These are phyloP conservation scores for Penicillium sp. DNA, from an alignment of 2,329 filamentous ascomycete species.

Conservation along the genomic window DNA sequence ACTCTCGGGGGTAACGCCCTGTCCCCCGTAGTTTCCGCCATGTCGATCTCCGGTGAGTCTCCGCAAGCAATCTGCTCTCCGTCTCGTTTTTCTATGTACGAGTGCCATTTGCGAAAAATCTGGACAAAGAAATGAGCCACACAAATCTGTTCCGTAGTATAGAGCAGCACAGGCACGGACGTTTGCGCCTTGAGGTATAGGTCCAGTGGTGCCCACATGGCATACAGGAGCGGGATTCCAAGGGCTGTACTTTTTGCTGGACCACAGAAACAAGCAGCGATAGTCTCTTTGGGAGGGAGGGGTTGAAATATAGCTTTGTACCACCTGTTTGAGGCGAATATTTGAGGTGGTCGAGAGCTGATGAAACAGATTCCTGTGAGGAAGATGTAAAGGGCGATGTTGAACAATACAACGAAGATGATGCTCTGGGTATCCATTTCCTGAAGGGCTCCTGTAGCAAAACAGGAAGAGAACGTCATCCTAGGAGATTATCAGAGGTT, in stretches of 20 bases:
- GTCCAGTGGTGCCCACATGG: slow-evolving; percentile 56
- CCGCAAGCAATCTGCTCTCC: neutral
- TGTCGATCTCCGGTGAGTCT: slow-evolving; percentile 7
- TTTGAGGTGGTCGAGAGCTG: slow-evolving; percentile 43
- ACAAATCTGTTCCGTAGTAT: slow-evolving; percentile 42
- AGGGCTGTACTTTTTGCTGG: slow-evolving; percentile 72
- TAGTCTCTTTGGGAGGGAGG: slow-evolving; percentile 60
- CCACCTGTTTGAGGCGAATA: slow-evolving; percentile 20
- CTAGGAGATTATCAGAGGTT: slow-evolving; percentile 53
- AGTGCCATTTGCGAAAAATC: slow-evolving; percentile 34
- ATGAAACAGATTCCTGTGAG: slow-evolving; percentile 60
- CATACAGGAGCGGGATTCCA: slow-evolving; percentile 66
- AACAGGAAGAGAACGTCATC: slow-evolving; percentile 47
- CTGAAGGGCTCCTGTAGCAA: slow-evolving; percentile 63
- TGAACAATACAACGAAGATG: slow-evolving; percentile 67
- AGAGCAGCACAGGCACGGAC: slow-evolving; percentile 40
- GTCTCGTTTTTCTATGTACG: slow-evolving; percentile 20
- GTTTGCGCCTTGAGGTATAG: slow-evolving; percentile 38
- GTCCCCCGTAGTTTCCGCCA: slow-evolving; percentile 6
- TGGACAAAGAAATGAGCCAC: slow-evolving; percentile 42
- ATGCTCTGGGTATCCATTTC: slow-evolving; percentile 60
- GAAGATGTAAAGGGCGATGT: slow-evolving; percentile 64
- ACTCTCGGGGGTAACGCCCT: slow-evolving; percentile 1
- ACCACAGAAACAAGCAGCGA: slow-evolving; percentile 72
- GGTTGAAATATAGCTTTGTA: slow-evolving; percentile 26